A percentile compares a stretch with the other conserved stretches of the same genome.
Conservation (phyloP, 371 early-diverging fungal genomes). For the Mucor indicus region DNA sequence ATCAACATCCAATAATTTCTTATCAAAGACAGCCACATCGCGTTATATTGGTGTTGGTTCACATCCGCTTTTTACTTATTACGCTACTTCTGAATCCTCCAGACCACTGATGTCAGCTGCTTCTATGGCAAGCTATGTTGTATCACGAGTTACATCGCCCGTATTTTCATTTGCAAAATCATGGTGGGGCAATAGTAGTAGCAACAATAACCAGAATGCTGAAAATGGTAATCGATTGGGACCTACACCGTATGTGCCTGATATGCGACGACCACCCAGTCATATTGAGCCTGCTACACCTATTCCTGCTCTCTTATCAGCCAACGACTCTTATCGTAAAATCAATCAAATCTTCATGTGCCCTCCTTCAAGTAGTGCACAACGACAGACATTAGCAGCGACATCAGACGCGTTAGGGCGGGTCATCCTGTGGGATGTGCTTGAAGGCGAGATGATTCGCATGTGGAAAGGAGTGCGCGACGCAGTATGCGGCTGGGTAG, state of each 20-base stretch:
- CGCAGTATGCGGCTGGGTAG: constrained; percentile 64
- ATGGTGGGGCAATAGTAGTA: constrained; percentile 39
- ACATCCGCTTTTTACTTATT: constrained; percentile 58
- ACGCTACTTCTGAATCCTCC: constrained; percentile 52
- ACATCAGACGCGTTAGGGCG: constrained; percentile 62
- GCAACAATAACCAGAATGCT: not conserved
- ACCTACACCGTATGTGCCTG: constrained; percentile 44
- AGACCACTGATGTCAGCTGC: constrained; percentile 56
- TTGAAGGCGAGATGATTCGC: constrained; percentile 56
- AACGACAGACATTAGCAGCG: constrained; percentile 51
- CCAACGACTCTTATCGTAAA: constrained; percentile 45
- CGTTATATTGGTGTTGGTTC: constrained; percentile 58
- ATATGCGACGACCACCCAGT: constrained; percentile 36
- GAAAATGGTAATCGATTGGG: constrained; percentile 3
- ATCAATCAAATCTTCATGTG: constrained; percentile 49
- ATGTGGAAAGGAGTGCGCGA: constrained; percentile 72
- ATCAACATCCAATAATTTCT: constrained; percentile 8
- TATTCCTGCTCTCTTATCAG: constrained; percentile 42
- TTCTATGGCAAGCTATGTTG: constrained; percentile 58
- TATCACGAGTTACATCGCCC: constrained; percentile 54
- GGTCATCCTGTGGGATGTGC: constrained; percentile 60
- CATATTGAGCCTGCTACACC: constrained; percentile 57
- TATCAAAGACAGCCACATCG: constrained; percentile 40
- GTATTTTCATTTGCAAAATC: constrained; percentile 63
- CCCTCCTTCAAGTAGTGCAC: constrained; percentile 41